A percentile compares a stretch with the other conserved stretches of the same genome.
phyloP scores from a whole-genome alignment of 75 land plant genomes.

The Ceratopteris richardii region DNA sequence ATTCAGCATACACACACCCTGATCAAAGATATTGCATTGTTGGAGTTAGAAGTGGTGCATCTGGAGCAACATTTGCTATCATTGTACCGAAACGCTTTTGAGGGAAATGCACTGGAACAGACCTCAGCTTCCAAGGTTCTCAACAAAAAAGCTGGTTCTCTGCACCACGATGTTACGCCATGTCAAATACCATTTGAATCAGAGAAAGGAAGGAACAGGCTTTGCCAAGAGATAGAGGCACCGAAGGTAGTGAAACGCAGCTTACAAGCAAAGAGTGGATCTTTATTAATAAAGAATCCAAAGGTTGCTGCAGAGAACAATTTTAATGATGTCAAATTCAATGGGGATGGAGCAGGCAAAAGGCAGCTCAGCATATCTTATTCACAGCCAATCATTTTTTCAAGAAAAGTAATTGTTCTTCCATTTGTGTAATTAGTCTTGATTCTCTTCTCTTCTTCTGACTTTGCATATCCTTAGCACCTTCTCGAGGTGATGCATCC shows the following conservation, averaged over 20 bases:
- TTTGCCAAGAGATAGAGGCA: not conserved
- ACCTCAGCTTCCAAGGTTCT: not conserved
- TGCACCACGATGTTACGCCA: not conserved
- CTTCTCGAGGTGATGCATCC: too few species aligned
- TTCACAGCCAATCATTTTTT: too few species aligned
- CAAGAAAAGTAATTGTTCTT: not conserved
- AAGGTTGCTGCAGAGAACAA: too few species aligned
- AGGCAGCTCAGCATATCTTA: too few species aligned
- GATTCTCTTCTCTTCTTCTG: not conserved
- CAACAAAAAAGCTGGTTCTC: not conserved
- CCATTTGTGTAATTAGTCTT: not conserved
- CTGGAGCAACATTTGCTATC: slow-evolving; percentile 9
- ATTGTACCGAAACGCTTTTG: slow-evolving; percentile 9
- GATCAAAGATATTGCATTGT: slow-evolving; percentile 7
- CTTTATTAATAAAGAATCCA: too few species aligned
- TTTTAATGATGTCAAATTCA: too few species aligned
- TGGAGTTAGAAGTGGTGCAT: slow-evolving; percentile 12
- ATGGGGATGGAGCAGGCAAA: too few species aligned
- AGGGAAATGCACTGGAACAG: not conserved
- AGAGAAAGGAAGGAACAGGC: not conserved
- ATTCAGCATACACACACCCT: not conserved
- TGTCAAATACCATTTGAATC: not conserved
- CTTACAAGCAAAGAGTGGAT: slow-evolving; percentile 1
- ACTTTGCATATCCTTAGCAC: too few species aligned
- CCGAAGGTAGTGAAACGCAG: not conserved